Conservation (phyloP, 2,329 filamentous ascomycete species). For the Paecilomyces dactylethromorphus region DNA sequence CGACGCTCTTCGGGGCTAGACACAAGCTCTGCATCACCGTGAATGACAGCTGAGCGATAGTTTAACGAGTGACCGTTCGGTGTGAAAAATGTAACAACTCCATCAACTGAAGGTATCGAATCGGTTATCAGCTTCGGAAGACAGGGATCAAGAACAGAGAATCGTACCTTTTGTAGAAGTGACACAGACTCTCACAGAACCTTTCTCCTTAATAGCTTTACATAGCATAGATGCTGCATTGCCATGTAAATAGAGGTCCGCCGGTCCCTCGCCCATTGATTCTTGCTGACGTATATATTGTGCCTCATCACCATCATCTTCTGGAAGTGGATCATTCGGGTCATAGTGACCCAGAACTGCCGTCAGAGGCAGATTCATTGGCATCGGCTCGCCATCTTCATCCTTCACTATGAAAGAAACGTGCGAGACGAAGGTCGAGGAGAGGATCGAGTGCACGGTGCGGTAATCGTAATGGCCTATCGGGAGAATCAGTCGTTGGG, state of each 20-base stretch:
- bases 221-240: constrained; percentile 30
- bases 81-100: constrained; percentile 4
- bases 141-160: background rate
- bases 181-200: constrained; percentile 10
- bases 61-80: constrained; percentile 8
- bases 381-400: constrained; percentile 4
- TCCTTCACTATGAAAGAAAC: constrained; percentile 5
- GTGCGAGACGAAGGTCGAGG: constrained; percentile 6
- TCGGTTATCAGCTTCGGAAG: background rate
- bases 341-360: constrained; percentile 6
- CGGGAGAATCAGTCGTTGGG: background rate
- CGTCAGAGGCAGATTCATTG: constrained; percentile 6
- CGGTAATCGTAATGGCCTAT: constrained; percentile 6
- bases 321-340: background rate
- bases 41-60: constrained; percentile 6
- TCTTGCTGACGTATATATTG: background rate
- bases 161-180: constrained; percentile 2
- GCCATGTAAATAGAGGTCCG: constrained; percentile 19
- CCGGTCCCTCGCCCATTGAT: background rate
- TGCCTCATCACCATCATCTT: constrained; percentile 1
- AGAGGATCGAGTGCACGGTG: constrained; percentile 6
- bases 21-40: constrained; percentile 4
- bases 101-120: constrained; percentile 1
- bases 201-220: constrained; percentile 13
- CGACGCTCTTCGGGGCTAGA: background rate